Evolutionary conservation across 2,329 filamentous ascomycete species (phyloP).

Genomic region (Lachnellula cervina): DNA sequence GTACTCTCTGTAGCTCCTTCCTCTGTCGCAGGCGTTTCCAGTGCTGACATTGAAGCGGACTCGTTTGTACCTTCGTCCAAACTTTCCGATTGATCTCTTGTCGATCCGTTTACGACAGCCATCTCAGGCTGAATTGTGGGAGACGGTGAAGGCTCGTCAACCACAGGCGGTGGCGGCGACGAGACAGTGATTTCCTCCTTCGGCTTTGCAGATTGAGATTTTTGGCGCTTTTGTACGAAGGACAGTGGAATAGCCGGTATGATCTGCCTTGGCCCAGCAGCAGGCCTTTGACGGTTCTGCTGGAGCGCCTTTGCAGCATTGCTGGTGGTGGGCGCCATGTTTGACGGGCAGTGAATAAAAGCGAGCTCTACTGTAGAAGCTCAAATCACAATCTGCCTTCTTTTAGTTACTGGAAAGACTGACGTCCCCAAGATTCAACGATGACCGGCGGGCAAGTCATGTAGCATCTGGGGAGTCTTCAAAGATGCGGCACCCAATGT

Average conservation of each 20-base stretch:
- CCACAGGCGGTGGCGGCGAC: slow-evolving; percentile 4
- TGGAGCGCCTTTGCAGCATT: slow-evolving; percentile 28
- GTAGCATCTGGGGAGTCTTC: slow-evolving; percentile 32
- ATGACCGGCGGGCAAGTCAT: slow-evolving; percentile 31
- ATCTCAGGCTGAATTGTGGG: slow-evolving; percentile 1
- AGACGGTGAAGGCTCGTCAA: slow-evolving; percentile 9
- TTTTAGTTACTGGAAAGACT: slow-evolving; percentile 12
- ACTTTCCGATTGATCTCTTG: slow-evolving; percentile 17
- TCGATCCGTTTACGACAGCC: neutral
- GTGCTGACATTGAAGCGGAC: neutral
- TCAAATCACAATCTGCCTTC: neutral
- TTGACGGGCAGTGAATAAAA: slow-evolving; percentile 1
- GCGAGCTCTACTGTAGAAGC: slow-evolving; percentile 1
- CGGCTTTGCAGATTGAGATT: slow-evolving; percentile 22
- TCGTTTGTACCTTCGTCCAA: slow-evolving; percentile 6
- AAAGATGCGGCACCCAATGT: slow-evolving; percentile 3
- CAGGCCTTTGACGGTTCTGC: slow-evolving; percentile 26
- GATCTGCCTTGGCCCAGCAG: slow-evolving; percentile 22
- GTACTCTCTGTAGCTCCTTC: slow-evolving; percentile 1
- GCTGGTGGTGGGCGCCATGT: slow-evolving; percentile 26
- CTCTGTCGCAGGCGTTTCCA: slow-evolving; percentile 4
- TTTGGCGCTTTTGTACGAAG: slow-evolving; percentile 30
- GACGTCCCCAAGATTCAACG: slow-evolving; percentile 36
- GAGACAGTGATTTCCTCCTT: slow-evolving; percentile 13
- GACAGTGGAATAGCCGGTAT: slow-evolving; percentile 31